Evolutionary conservation across 2,329 filamentous ascomycete species (phyloP), one percentile per base, ranked within the genome.

Genomic region (Drechslera avenae): DNA sequence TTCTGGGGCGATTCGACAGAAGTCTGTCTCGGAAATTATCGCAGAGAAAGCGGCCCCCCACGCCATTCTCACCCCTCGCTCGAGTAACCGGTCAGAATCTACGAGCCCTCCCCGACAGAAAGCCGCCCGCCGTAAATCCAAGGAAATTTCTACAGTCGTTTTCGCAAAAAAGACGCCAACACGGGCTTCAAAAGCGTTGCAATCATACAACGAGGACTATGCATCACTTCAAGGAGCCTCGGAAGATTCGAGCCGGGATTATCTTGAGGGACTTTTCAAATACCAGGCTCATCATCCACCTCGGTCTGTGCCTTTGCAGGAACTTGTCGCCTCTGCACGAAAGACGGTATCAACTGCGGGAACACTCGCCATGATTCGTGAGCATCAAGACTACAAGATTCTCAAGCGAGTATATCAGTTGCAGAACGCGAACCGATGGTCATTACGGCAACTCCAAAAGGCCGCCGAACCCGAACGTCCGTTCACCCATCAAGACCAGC

Each of bases 361-460:
- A 67, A 87, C 92, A 42, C 86, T 91, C 50, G 83, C 95, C 1
- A 88, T 91, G 35, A 85, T 95, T 33, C 85, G 91, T 40, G 92
- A 97, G 64, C 86, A 88, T 50, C 91, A 96, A 72, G 90, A 95
- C 44, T 94, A 90, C 64, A 87, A 90, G 48, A 89, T 96, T 23
- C 74, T 97, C 3, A 86, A 91, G 48, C 82, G 91, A 12, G 91
- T 99, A 2, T 96, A 97, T 68, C 86, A 93, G 55, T 79, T 97
- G 19, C 94, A 99, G 67, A 91, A 93, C 66, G 86, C 88, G 26
- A 91, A 96, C 62, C 88, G 93, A 65, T 97, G 94, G 93, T 94
- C 92, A 4, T 75, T 99, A 39, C 84, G 93, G 44, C 94, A 99
- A 67, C 86, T 92, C 35, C 90, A 95, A 68, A 88, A 91, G 49